Evolutionary conservation across 306 rosid species (phyloP).

Genomic region (Fagus sylvatica): DNA sequence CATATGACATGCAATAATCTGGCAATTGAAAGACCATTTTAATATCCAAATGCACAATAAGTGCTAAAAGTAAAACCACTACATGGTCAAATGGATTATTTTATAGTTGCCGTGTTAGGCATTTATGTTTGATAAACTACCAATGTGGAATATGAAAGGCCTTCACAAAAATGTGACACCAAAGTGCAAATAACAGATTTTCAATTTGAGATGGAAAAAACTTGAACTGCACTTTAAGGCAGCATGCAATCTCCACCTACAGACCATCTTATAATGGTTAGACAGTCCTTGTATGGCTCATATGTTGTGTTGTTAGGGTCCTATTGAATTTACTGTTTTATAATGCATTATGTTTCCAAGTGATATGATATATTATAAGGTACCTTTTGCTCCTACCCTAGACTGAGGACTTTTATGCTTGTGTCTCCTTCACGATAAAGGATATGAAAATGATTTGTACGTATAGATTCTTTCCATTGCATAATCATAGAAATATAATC

Average conservation of each 20-base stretch:
- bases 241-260: neutral
- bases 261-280: no score
- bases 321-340: no score
- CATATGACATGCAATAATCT: no score
- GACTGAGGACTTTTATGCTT: constrained; percentile 17
- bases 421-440: constrained; percentile 6
- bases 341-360: no score
- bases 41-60: neutral
- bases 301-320: no score
- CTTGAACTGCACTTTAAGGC: neutral
- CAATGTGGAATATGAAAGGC: no score
- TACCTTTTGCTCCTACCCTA: neutral
- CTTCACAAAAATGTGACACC: no score
- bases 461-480: neutral
- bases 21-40: no score
- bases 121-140: neutral
- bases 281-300: no score
- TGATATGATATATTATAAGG: neutral
- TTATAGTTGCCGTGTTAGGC: neutral
- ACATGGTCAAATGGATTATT: neutral
- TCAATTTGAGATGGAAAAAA: neutral
- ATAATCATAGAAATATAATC: neutral
- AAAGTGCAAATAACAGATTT: neutral
- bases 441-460: neutral
- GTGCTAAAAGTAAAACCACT: neutral